Evolutionary conservation across 2,329 filamentous ascomycete genomes (phyloP), one percentile per base, ranked within the genome.

Genomic region (Apiospora malaysiana): DNA sequence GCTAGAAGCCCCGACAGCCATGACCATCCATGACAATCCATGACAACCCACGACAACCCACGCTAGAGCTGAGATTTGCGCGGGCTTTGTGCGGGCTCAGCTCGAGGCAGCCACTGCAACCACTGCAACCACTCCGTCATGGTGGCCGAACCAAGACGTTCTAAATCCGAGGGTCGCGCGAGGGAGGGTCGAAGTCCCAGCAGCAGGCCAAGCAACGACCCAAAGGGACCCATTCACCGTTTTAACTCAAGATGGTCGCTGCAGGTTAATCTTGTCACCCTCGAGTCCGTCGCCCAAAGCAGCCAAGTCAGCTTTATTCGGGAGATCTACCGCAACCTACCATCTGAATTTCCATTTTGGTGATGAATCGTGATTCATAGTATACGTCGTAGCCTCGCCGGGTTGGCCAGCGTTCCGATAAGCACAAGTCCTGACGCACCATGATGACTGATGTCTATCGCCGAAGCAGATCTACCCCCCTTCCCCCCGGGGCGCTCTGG

Each of bases 51-150:
- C 49, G 18, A n/a, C 56, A 9, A 6, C 56, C 32, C 56, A n/a
- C 56, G 21, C 56, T 63, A 59, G 51, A 59, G 51, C 51, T 59
- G 51, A 59, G 51, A 37, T 46, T 56, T 56, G 49, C 14, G 51
- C 27, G 25, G 40, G 40, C 8, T 42, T 9, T 42, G 32, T 42
- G 40, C 40, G 12, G 8, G 25, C 27, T 59, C 27, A 59, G 51
- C 51, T 59, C 51, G 8, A 37, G 16, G 56, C 56, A 63, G n/a
- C n/a, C n/a, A n/a, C n/a, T n/a, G n/a, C n/a, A n/a, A n/a, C n/a
- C n/a, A 59, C 43, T 45, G 6, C 45, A 7, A 12, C 42, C 10
- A 45, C 27, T 63, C 56, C 56, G 56, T 63, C 56, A 40, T 63
- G 32, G 32, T 63, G 37, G 18, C 56, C 51, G 27, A 59, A 59